Evolutionary conservation across 179 eudicot species (phyloP).

Genomic region (Amaranthus tricolor): DNA sequence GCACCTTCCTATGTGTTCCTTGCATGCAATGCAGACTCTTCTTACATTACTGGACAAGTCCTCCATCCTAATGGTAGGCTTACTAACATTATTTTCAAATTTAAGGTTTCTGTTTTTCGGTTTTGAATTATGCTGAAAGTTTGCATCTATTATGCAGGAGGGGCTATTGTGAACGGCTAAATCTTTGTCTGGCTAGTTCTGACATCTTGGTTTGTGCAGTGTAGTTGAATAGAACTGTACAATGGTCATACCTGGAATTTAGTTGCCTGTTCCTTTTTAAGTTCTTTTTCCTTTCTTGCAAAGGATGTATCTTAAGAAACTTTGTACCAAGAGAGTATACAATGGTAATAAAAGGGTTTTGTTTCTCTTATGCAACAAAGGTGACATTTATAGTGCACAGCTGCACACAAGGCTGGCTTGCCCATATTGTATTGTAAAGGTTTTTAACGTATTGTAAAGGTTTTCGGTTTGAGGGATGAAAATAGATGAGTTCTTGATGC

Average conservation of each 20-base stretch:
- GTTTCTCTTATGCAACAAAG: not conserved
- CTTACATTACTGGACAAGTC: constrained; percentile 83
- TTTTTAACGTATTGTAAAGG: too few species aligned
- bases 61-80: constrained; percentile 77
- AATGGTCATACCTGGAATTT: not conserved
- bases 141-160: constrained; percentile 44
- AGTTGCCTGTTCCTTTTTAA: not conserved
- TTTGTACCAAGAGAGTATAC: constrained; percentile 10
- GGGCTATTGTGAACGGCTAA: constrained; percentile 46
- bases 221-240: not conserved
- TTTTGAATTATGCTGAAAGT: not conserved
- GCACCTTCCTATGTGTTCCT: constrained; percentile 87
- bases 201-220: not conserved
- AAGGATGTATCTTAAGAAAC: not conserved
- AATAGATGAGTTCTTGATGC: too few species aligned
- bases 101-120: not conserved
- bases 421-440: too few species aligned
- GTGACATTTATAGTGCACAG: too few species aligned
- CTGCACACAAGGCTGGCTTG: too few species aligned
- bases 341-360: constrained; percentile 22
- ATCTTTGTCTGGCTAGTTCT: not conserved
- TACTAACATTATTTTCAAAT: not conserved
- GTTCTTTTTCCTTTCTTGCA: not conserved
- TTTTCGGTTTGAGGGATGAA: too few species aligned
- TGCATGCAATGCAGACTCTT: constrained; percentile 70